Conservation (phyloP, 345 rosid species). For the Hibiscus tridactylites region DNA sequence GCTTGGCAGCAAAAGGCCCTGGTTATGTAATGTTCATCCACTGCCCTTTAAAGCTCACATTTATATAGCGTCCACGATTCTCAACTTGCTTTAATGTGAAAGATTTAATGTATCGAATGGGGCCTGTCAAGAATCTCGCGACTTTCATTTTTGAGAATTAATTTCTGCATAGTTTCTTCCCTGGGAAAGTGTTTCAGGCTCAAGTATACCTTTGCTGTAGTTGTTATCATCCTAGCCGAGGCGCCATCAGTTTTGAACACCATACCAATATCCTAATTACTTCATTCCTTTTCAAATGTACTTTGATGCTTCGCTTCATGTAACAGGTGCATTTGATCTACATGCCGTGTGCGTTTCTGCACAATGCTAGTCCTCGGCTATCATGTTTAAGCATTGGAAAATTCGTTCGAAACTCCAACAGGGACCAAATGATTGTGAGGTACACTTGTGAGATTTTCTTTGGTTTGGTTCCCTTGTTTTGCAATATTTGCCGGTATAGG, state of each 20-base stretch:
- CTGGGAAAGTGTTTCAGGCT: background rate
- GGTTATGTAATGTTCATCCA: background rate
- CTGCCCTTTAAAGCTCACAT: background rate
- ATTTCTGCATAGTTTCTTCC: background rate
- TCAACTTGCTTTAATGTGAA: background rate
- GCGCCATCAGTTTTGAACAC: background rate
- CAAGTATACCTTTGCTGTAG: background rate
- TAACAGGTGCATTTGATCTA: background rate
- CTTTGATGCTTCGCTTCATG: background rate
- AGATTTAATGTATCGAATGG: background rate
- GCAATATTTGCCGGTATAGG: background rate
- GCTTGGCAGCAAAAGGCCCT: background rate
- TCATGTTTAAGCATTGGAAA: too few species aligned
- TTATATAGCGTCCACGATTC: background rate
- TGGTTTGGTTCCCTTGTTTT: background rate
- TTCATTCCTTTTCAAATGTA: background rate
- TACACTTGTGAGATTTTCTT: background rate
- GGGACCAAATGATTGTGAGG: background rate
- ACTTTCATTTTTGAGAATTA: background rate
- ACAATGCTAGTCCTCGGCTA: too few species aligned
- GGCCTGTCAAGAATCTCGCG: background rate
- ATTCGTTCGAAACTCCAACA: background rate
- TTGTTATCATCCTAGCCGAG: too few species aligned
- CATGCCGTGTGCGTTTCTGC: background rate
- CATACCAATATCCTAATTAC: background rate